Evolutionary conservation across 306 rosid genomes (phyloP).

Genomic region (Fagus sylvatica): DNA sequence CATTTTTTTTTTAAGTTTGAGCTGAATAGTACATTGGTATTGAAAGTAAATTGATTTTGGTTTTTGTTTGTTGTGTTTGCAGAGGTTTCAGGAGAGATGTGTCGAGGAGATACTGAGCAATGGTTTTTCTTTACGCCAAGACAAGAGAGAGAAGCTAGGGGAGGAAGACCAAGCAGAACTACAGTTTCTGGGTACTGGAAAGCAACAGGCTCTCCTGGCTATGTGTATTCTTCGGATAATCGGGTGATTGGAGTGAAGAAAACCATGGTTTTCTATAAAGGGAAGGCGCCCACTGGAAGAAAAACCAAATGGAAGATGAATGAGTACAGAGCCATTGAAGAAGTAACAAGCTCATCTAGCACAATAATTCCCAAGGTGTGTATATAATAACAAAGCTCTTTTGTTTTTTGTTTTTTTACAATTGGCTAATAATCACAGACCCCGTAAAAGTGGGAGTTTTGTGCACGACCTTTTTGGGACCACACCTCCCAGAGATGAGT

Average conservation of each 20-base stretch:
- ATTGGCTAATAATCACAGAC: no score
- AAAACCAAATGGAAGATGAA: conserved; percentile 95
- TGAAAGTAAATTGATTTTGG: neutral
- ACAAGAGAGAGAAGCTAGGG: conserved; percentile 75
- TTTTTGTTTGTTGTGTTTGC: conserved; percentile 20
- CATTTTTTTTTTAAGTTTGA: neutral
- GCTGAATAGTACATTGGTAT: neutral
- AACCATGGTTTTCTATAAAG: conserved; percentile 82
- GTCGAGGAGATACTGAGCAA: conserved; percentile 77
- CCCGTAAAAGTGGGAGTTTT: no score
- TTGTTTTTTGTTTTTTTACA: no score
- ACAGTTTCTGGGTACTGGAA: conserved; percentile 86
- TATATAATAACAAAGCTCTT: neutral
- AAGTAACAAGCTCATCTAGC: conserved; percentile 19
- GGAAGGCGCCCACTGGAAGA: conserved; percentile 78
- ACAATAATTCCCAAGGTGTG: conserved; percentile 42
- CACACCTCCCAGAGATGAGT: no score
- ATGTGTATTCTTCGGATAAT: conserved; percentile 68
- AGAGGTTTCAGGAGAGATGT: conserved; percentile 67
- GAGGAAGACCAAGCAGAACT: conserved; percentile 80
- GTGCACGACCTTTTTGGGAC: no score
- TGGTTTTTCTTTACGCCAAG: conserved; percentile 84
- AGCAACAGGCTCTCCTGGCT: conserved; percentile 84
- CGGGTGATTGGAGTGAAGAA: conserved; percentile 70
- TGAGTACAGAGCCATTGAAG: conserved; percentile 75